These are phyloP conservation scores for Tricholoma saponaceum DNA, from an alignment of 768 basidiomycete genomes.

Conservation along the genomic window DNA sequence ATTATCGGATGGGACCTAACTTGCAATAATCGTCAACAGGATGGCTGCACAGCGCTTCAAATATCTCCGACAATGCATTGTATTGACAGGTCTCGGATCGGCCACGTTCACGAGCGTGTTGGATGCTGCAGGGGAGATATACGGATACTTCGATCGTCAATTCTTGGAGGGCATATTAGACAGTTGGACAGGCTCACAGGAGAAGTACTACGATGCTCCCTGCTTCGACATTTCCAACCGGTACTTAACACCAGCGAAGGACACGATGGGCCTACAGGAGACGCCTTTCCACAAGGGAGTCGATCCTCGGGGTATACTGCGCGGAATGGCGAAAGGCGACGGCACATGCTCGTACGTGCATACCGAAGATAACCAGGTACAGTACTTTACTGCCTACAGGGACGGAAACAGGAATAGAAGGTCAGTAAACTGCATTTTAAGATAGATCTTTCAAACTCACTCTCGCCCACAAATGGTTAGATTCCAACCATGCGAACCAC, in stretches of 20 bases:
- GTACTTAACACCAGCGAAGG: slow-evolving; percentile 4
- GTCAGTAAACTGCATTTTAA: background rate
- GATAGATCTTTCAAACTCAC: background rate
- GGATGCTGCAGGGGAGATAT: background rate
- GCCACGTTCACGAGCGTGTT: background rate
- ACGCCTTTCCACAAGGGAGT: slow-evolving; percentile 3
- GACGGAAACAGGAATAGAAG: background rate
- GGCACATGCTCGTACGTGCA: slow-evolving; percentile 2
- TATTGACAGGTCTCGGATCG: background rate
- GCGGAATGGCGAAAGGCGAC: background rate
- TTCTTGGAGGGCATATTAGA: background rate
- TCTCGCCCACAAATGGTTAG: background rate
- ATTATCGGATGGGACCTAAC: background rate
- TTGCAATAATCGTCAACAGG: background rate
- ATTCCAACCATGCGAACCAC: background rate
- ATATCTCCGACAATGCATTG: background rate
- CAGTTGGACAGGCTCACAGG: background rate
- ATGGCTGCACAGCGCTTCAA: background rate
- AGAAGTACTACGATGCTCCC: background rate
- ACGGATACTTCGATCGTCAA: background rate
- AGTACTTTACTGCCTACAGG: slow-evolving; percentile 1
- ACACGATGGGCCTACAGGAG: background rate
- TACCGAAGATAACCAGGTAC: slow-evolving; percentile 12
- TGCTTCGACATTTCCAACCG: slow-evolving; percentile 3
- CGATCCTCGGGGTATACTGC: slow-evolving; percentile 4